phyloP scores from a whole-genome alignment of 768 basidiomycete species.

The Suillus variegatus region DNA sequence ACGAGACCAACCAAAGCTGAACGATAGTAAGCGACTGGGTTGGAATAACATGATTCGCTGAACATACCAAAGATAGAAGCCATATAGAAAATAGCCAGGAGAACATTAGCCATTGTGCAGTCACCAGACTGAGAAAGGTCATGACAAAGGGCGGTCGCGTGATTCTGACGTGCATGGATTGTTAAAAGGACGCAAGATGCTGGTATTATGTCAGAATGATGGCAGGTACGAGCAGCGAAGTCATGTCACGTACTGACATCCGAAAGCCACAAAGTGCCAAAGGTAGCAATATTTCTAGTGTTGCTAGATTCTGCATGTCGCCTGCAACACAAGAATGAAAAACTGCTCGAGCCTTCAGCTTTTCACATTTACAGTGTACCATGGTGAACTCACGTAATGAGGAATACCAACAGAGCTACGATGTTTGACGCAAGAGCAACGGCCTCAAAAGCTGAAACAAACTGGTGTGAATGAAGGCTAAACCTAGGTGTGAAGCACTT shows the following conservation, averaged over 20 bases:
- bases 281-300: constrained; percentile 23
- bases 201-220: constrained; percentile 7
- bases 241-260: constrained; percentile 16
- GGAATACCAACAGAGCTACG: constrained; percentile 15
- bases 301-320: constrained; percentile 24
- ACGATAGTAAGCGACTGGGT: not conserved
- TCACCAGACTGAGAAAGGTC: constrained; percentile 28
- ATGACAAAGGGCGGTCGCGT: constrained; percentile 23
- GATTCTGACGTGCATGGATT: constrained; percentile 26
- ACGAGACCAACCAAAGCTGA: constrained; percentile 24
- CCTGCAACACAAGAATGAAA: constrained; percentile 14
- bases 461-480: not conserved
- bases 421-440: constrained; percentile 16
- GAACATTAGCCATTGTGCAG: constrained; percentile 22
- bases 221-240: not conserved
- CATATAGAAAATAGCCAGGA: constrained; percentile 33
- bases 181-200: constrained; percentile 25
- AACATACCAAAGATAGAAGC: constrained; percentile 28
- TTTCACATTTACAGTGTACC: too few relatives aligned
- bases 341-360: constrained; percentile 11
- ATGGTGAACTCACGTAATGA: constrained; percentile 20
- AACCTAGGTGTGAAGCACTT: constrained; percentile 3
- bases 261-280: constrained; percentile 20
- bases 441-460: constrained; percentile 22
- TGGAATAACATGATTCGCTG: not conserved